A percentile compares a stretch with the other conserved stretches of the same genome.
These are phyloP conservation scores for Penicillium italicum DNA, from an alignment of 2,329 filamentous ascomycete species.

Conservation along the genomic window DNA sequence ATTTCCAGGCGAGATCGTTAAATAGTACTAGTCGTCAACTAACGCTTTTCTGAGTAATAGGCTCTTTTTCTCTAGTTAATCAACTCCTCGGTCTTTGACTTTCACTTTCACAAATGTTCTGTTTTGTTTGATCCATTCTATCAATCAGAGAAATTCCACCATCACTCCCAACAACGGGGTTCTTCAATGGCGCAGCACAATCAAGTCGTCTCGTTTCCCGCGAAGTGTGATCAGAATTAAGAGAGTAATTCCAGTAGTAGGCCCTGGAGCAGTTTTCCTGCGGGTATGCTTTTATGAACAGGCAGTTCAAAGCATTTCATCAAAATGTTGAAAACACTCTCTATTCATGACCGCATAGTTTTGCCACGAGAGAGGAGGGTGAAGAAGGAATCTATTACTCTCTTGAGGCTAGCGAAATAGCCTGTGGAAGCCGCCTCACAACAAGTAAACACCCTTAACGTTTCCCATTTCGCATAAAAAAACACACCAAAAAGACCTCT, in stretches of 20 bases:
- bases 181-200: neutral
- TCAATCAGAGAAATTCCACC: neutral
- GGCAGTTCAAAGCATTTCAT: neutral
- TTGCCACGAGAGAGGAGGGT: neutral
- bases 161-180: neutral
- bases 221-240: neutral
- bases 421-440: neutral
- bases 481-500: neutral
- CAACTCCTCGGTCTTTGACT: neutral
- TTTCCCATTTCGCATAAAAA: neutral
- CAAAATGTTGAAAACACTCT: neutral
- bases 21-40: neutral
- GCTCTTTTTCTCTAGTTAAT: neutral
- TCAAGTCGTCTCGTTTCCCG: neutral
- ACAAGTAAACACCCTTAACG: neutral
- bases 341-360: neutral
- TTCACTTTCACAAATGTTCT: neutral
- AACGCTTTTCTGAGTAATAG: accelerated
- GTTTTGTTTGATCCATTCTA: neutral
- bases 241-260: neutral
- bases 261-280: no score
- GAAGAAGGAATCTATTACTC: neutral
- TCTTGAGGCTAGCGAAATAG: neutral
- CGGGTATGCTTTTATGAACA: neutral
- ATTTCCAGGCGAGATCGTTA: neutral